Evolutionary conservation across 805 yeast genomes (phyloP).

Genomic region (Tetrapisispora iriomotensis): DNA sequence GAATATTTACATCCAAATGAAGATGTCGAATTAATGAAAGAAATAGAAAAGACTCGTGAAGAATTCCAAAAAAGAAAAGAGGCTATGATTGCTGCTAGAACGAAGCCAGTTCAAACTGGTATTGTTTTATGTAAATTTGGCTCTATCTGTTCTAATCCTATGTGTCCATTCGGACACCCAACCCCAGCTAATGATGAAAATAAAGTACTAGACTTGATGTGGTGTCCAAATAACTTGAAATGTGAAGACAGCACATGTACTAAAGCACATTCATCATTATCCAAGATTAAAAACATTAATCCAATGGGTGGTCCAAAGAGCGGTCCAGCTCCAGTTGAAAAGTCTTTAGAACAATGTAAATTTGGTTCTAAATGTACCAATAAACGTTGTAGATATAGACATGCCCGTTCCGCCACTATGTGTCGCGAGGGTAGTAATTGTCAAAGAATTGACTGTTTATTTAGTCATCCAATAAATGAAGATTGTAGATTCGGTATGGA

Average conservation of each 20-base stretch:
- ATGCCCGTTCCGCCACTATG: constrained; percentile 59
- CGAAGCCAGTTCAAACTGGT: constrained; percentile 36
- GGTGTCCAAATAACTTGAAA: constrained; percentile 65
- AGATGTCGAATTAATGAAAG: constrained; percentile 64
- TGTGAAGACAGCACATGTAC: constrained; percentile 56
- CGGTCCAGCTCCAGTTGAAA: constrained; percentile 31
- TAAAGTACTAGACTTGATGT: constrained; percentile 52
- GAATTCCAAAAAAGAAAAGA: constrained; percentile 39
- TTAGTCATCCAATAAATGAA: constrained; percentile 72
- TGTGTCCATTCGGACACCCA: constrained; percentile 87
- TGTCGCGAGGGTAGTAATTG: constrained; percentile 81
- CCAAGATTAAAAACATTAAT: constrained; percentile 33
- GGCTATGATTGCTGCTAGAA: constrained; percentile 28
- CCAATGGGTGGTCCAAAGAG: constrained; percentile 19
- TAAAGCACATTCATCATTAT: constrained; percentile 78
- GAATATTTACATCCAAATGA: constrained; percentile 76
- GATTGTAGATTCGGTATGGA: constrained; percentile 71
- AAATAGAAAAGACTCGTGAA: constrained; percentile 52
- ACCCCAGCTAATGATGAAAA: constrained; percentile 75
- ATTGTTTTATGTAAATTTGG: constrained; percentile 70
- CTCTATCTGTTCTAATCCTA: constrained; percentile 58
- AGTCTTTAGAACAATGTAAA: constrained; percentile 71
- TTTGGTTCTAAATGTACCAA: constrained; percentile 71
- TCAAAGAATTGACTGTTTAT: constrained; percentile 69
- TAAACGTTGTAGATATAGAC: constrained; percentile 71